Percentiles rank a stretch among this genome's conserved stretches.
phyloP scores from a whole-genome alignment of 208 protist genomes.

The Trypanosoma boissoni region DNA sequence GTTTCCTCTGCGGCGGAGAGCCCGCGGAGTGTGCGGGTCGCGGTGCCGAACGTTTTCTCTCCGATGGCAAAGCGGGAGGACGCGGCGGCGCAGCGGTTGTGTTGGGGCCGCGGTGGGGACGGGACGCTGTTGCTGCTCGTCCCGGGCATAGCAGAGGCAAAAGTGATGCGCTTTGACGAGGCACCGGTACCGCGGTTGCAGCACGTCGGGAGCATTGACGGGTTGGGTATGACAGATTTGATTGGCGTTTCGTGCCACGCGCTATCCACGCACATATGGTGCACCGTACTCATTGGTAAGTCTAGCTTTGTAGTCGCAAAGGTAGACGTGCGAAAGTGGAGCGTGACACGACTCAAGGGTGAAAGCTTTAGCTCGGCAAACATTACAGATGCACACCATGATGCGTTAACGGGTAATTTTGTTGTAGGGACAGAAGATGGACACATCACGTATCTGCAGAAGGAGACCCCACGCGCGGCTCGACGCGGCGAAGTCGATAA shows the following conservation, averaged over 20 bases:
- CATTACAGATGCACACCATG: constrained; percentile 40
- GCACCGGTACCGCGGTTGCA: constrained; percentile 21
- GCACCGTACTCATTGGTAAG: constrained; percentile 33
- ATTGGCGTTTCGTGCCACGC: constrained; percentile 37
- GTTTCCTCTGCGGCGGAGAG: constrained; percentile 12
- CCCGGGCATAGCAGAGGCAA: constrained; percentile 42
- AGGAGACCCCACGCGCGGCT: constrained; percentile 13
- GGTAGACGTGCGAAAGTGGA: constrained; percentile 42
- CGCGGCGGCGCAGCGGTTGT: constrained; percentile 38
- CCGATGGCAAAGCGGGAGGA: constrained; percentile 45
- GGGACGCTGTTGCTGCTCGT: constrained; percentile 44
- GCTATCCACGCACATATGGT: constrained; percentile 31
- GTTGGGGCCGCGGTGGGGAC: constrained; percentile 41
- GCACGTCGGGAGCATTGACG: constrained; percentile 31
- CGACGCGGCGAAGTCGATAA: neutral
- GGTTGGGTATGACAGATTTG: constrained; percentile 35
- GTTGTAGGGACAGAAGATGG: constrained; percentile 62
- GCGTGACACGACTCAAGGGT: constrained; percentile 40
- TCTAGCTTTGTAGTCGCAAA: constrained; percentile 47
- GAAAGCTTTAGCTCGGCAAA: constrained; percentile 38
- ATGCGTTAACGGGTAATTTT: constrained; percentile 50
- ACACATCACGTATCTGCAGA: constrained; percentile 39
- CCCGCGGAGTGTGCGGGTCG: constrained; percentile 16
- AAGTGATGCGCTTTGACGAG: constrained; percentile 31
- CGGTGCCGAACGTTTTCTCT: constrained; percentile 43